A percentile compares a stretch with the other conserved stretches of the same genome.
Evolutionary conservation across 2,329 filamentous ascomycete species (phyloP).

Genomic region (Magnaporthales sp.): DNA sequence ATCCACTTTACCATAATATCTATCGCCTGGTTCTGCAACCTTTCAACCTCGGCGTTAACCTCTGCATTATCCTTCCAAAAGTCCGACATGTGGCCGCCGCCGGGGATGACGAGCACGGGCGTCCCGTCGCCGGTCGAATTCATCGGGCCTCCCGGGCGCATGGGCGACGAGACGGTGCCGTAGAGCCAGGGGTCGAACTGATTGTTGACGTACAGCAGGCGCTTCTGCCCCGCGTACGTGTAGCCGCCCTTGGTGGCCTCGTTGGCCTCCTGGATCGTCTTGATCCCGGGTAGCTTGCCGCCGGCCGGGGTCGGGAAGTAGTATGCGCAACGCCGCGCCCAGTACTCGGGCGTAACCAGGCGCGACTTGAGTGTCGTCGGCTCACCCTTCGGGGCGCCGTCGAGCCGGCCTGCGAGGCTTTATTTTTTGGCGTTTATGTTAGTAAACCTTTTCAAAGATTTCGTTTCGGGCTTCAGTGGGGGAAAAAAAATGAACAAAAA

Average conservation of each 20-base stretch:
- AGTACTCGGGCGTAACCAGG: constrained; percentile 24
- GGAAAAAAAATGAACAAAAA: no score
- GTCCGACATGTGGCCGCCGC: constrained; percentile 30
- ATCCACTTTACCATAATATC: constrained; percentile 45
- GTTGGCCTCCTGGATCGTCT: constrained; percentile 22
- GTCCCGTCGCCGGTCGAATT: constrained; percentile 19
- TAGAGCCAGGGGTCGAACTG: constrained; percentile 32
- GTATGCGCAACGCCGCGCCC: constrained; percentile 34
- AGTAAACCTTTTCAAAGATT: no score
- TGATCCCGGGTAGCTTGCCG: background rate
- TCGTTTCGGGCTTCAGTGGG: no score
- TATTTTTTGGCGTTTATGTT: no score
- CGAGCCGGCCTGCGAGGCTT: constrained; percentile 27
- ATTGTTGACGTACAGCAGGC: constrained; percentile 30
- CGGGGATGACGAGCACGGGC: constrained; percentile 24
- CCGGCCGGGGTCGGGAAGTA: constrained; percentile 26
- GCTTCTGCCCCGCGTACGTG: constrained; percentile 22
- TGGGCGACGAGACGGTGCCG: constrained; percentile 25
- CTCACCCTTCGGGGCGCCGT: constrained; percentile 31
- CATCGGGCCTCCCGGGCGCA: constrained; percentile 28
- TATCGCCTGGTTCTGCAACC: constrained; percentile 39
- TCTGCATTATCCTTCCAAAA: constrained; percentile 34
- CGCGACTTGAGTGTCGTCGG: constrained; percentile 31
- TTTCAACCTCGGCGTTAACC: constrained; percentile 38
- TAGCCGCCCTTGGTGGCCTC: constrained; percentile 27